phyloP scores from a whole-genome alignment of 148 eudicot genomes.

The Gaultheria prostrata region DNA sequence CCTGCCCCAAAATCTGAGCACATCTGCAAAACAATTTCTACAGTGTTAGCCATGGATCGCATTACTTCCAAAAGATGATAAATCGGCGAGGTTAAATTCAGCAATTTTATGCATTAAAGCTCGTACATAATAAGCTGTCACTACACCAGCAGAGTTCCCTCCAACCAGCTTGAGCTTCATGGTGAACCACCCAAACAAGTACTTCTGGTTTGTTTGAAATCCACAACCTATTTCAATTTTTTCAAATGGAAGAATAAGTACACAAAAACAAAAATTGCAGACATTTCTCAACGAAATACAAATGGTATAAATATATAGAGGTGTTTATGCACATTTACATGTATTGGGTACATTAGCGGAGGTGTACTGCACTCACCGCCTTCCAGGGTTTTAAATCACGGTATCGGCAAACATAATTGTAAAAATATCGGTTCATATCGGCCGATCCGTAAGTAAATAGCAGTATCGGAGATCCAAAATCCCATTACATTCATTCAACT shows the following conservation, averaged over 20 bases:
- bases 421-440: too few species aligned
- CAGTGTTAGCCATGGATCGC: conserved; percentile 10
- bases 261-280: not conserved
- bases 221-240: conserved; percentile 62
- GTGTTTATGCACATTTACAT: too few species aligned
- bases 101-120: not conserved
- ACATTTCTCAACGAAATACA: not conserved
- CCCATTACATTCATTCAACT: too few species aligned
- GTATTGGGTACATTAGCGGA: too few species aligned
- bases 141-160: conserved; percentile 95
- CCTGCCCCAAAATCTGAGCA: conserved; percentile 87
- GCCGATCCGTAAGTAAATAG: too few species aligned
- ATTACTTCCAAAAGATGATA: not conserved
- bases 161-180: conserved; percentile 90
- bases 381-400: too few species aligned
- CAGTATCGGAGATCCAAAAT: too few species aligned
- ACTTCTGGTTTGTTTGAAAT: conserved; percentile 79
- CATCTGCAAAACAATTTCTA: conserved; percentile 48
- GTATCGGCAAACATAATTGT: too few species aligned
- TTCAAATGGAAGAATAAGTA: not conserved
- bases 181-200: conserved; percentile 98
- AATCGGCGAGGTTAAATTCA: not conserved
- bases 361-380: too few species aligned
- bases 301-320: too few species aligned
- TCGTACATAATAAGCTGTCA: conserved; percentile 94